Percentiles rank a stretch among this genome's conserved stretches.
phyloP scores from a whole-genome alignment of 345 rosid species.

The Ceriops zippeliana region DNA sequence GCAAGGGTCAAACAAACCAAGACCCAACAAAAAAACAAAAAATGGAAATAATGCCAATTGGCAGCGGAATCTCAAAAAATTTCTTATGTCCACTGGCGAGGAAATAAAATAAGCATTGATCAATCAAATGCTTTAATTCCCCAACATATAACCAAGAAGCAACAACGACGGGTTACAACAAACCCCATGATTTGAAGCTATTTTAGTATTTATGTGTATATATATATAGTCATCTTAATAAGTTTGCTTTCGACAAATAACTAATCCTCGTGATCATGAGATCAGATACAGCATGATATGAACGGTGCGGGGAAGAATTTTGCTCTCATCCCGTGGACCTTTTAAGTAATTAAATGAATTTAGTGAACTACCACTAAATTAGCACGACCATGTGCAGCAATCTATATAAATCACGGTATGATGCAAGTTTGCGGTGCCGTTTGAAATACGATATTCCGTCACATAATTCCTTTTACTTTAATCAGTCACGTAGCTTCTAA shows the following conservation, averaged over 20 bases:
- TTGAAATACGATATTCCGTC: not conserved
- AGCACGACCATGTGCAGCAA: slow-evolving; percentile 1
- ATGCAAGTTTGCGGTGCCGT: not conserved
- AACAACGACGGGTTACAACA: slow-evolving; percentile 18
- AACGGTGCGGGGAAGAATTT: slow-evolving; percentile 20
- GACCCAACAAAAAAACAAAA: too few relatives aligned
- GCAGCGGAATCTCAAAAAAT: not conserved
- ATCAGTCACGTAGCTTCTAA: not conserved
- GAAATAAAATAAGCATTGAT: not conserved
- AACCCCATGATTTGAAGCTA: slow-evolving; percentile 15
- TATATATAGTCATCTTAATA: not conserved
- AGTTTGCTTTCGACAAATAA: slow-evolving; percentile 25
- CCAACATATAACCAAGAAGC: slow-evolving; percentile 4
- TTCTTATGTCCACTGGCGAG: not conserved
- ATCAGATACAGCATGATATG: slow-evolving; percentile 23
- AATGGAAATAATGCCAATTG: not conserved
- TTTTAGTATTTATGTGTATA: slow-evolving; percentile 9
- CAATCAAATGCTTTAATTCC: slow-evolving; percentile 4
- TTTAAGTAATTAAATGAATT: slow-evolving; percentile 13
- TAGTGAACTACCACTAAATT: slow-evolving; percentile 4
- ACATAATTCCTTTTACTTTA: not conserved
- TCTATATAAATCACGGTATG: not conserved
- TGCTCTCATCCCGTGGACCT: slow-evolving; percentile 14
- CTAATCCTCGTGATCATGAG: slow-evolving; percentile 17
- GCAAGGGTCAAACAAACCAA: too few relatives aligned